phyloP scores from a whole-genome alignment of 208 protist genomes.

The Polymyxa betae region DNA sequence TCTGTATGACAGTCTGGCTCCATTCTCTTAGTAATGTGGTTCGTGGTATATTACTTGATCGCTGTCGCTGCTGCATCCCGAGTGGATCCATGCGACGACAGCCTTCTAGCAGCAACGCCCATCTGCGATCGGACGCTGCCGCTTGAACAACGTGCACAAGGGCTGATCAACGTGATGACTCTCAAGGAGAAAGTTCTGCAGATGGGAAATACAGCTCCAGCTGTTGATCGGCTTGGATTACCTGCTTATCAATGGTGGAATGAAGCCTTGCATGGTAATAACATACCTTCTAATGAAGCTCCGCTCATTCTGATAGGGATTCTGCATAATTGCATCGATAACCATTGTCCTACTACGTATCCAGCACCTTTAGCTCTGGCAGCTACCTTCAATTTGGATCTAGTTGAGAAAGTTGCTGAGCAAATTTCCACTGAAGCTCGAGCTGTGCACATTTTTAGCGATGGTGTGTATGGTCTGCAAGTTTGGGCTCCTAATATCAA shows the following conservation, averaged over 20 bases:
- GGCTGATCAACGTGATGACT: constrained; percentile 56
- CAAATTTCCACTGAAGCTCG: constrained; percentile 20
- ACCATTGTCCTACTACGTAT: constrained; percentile 29
- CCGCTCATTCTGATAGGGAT: background rate
- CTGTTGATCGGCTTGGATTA: constrained; percentile 55
- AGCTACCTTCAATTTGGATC: constrained; percentile 62
- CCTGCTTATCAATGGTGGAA: constrained; percentile 59
- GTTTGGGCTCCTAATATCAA: constrained; percentile 68
- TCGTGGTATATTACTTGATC: no score
- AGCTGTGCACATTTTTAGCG: background rate
- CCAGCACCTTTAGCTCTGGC: constrained; percentile 59
- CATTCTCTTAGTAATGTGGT: no score
- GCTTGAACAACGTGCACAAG: constrained; percentile 42
- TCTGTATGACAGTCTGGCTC: no score
- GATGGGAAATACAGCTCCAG: constrained; percentile 47
- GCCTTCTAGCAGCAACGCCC: background rate
- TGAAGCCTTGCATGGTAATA: constrained; percentile 54
- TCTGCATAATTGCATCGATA: background rate
- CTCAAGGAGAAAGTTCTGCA: constrained; percentile 60
- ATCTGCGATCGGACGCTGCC: constrained; percentile 60
- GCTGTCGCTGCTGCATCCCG: no score
- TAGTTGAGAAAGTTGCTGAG: constrained; percentile 57
- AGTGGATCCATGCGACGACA: constrained; percentile 54
- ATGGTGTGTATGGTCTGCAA: constrained; percentile 1
- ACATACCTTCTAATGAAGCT: background rate